Base-by-base conservation (phyloP, 306 rosid species). In the Luffa aegyptiaca region DNA sequence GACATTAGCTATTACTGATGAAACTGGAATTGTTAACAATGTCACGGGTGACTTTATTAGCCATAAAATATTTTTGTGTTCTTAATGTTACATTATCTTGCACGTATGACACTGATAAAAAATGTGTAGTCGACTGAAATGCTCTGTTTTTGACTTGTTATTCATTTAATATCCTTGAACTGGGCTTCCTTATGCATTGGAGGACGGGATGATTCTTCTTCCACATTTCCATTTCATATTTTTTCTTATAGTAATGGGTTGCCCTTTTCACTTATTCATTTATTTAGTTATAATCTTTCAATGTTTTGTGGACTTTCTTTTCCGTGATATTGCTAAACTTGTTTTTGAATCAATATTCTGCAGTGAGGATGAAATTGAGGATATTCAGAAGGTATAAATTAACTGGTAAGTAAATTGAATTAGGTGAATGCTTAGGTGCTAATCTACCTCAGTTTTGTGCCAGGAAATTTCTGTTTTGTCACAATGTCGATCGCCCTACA, bases 281-380 rank as follows among this genome's bases (percentile, higher is more conserved):
- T 75, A 14, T 35, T 51, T 51, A 16, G 42, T 72, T 10, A 2
- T 68, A 35, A 3, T 11, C 75, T 68, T 45, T 69, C 41, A 66
- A 42, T 84, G 62, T 80, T 77, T 0, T 16, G 52, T 56, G 68
- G n/a, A 48, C 66, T 84, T 51, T 79, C 70, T 46, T 45, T 82
- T 79, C 21, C 80, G 69, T 74, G 37, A 72, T 81, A 71, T 52
- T 75, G 80, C 83, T 68, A 72, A 90, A 74, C 46, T 52, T 59
- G 45, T 37, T 62, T 81, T 86, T 78, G 36, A 41, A 42, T 86
- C 79, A 66, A 20, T 33, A 79, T 80, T 81, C 57, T 82, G 83
- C 97, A 96, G 99, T 69, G 99, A 96, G 86, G 99, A 96, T 80
- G 99, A 96, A 74, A 96, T 96, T 82, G 99, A 96, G 33, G 99